Percentiles rank a stretch among this genome's conserved stretches.
phyloP scores from a whole-genome alignment of 352 stramenopile species.

The Globisporangium megalacanthum region DNA sequence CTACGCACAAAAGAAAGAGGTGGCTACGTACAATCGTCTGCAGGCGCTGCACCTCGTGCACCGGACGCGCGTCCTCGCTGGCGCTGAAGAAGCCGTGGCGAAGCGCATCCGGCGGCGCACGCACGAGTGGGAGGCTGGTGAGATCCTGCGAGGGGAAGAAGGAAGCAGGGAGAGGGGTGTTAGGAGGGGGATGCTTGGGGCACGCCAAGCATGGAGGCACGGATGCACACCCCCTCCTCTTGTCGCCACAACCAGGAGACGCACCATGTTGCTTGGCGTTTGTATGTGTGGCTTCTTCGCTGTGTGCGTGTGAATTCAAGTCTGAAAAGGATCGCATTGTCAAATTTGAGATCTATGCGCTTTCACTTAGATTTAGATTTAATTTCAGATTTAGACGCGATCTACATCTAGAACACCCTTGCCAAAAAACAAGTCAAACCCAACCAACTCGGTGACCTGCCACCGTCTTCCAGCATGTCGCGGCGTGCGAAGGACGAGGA shows the following conservation, averaged over 20 bases:
- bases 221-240: too few relatives aligned
- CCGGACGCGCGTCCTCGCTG: conserved; percentile 69
- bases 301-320: too few relatives aligned
- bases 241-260: too few relatives aligned
- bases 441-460: not conserved
- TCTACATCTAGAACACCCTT: too few relatives aligned
- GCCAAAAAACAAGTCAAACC: not conserved
- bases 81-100: conserved; percentile 82
- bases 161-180: not conserved
- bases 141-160: conserved; percentile 37
- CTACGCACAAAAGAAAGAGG: not conserved
- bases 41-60: conserved; percentile 82
- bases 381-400: too few relatives aligned
- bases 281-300: too few relatives aligned
- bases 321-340: too few relatives aligned
- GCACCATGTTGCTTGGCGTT: too few relatives aligned
- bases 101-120: conserved; percentile 70
- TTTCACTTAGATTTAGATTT: too few relatives aligned
- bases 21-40: conserved; percentile 54
- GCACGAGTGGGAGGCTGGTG: conserved; percentile 73
- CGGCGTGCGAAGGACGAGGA: conserved; percentile 33
- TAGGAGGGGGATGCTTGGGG: not conserved
- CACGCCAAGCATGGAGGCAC: too few relatives aligned
- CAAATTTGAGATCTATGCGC: too few relatives aligned
- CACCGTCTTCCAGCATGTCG: conserved; percentile 13